Evolutionary conservation across 768 basidiomycete species (phyloP).

Genomic region (Auricularia sp.): DNA sequence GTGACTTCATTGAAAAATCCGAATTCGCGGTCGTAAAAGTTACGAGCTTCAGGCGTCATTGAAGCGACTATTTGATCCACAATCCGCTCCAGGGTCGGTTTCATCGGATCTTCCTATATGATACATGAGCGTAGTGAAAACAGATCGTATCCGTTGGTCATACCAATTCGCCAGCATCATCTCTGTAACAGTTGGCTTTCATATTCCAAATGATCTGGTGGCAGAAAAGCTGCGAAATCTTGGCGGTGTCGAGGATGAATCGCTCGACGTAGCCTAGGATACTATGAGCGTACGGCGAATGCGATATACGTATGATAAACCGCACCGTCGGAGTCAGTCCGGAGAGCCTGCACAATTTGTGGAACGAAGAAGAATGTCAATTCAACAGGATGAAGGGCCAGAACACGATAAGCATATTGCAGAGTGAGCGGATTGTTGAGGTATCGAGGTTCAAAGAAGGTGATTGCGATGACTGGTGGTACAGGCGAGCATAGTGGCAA

Average conservation of each 20-base stretch:
- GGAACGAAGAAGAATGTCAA: slow-evolving; percentile 98
- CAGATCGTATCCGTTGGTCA: slow-evolving; percentile 15
- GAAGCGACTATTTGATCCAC: slow-evolving; percentile 69
- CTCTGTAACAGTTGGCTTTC: slow-evolving; percentile 96
- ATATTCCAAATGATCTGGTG: slow-evolving; percentile 99
- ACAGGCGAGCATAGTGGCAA: slow-evolving; percentile 84
- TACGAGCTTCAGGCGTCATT: slow-evolving; percentile 77
- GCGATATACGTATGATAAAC: neutral
- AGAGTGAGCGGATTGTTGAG: slow-evolving; percentile 74
- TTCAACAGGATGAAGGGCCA: slow-evolving; percentile 90
- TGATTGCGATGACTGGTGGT: slow-evolving; percentile 69
- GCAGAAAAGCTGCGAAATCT: slow-evolving; percentile 94
- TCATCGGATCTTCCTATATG: slow-evolving; percentile 84
- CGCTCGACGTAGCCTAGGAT: slow-evolving; percentile 76
- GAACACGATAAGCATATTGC: slow-evolving; percentile 92
- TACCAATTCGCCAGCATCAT: slow-evolving; percentile 78
- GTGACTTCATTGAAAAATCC: slow-evolving; percentile 93
- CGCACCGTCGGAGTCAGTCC: slow-evolving; percentile 79
- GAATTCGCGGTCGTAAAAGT: slow-evolving; percentile 92
- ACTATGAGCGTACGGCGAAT: neutral
- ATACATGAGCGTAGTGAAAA: neutral
- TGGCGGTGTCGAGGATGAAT: slow-evolving; percentile 95
- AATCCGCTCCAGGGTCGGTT: slow-evolving; percentile 86
- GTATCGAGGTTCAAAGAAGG: slow-evolving; percentile 79
- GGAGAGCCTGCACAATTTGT: slow-evolving; percentile 92